Conservation (phyloP, 352 stramenopile genomes). For the Hyaloperonospora arabidopsidis region DNA sequence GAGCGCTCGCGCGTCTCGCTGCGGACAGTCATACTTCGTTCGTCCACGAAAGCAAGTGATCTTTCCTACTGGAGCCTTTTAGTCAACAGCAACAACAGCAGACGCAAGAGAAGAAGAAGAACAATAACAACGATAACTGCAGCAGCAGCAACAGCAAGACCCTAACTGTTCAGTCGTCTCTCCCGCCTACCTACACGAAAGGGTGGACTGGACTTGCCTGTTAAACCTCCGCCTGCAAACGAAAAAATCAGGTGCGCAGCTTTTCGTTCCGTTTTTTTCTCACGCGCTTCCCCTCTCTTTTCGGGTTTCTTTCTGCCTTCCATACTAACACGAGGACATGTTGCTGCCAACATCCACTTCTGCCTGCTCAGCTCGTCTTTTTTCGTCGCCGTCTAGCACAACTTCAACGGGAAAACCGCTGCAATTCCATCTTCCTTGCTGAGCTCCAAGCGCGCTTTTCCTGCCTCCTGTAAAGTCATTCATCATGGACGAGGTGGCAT, state of each 20-base stretch:
- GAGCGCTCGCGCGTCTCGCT: not conserved
- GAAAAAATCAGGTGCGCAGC: slow-evolving; percentile 6
- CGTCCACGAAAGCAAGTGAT: not conserved
- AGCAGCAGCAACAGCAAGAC: not conserved
- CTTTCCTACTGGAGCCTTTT: not conserved
- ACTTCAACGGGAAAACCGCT: slow-evolving; percentile 23
- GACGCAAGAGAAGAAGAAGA: not conserved
- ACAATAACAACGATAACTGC: not conserved
- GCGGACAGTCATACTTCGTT: not conserved
- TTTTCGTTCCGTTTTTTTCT: slow-evolving; percentile 7
- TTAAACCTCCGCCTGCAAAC: slow-evolving; percentile 1
- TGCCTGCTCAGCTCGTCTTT: slow-evolving; percentile 1
- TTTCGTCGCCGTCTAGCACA: slow-evolving; percentile 8
- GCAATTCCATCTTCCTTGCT: too few relatives aligned
- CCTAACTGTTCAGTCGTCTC: too few relatives aligned
- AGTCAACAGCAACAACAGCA: too few relatives aligned
- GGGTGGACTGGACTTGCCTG: too few relatives aligned
- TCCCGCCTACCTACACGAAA: too few relatives aligned
- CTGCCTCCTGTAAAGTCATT: not conserved
- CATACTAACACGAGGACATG: slow-evolving; percentile 1
- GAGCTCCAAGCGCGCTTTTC: slow-evolving; percentile 1
- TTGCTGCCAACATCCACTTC: not conserved
- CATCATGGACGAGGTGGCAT: slow-evolving; percentile 56
- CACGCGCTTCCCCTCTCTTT: too few relatives aligned
- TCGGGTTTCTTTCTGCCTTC: not conserved